Conservation (phyloP, 352 stramenopile genomes). For the Globisporangium solare region DNA sequence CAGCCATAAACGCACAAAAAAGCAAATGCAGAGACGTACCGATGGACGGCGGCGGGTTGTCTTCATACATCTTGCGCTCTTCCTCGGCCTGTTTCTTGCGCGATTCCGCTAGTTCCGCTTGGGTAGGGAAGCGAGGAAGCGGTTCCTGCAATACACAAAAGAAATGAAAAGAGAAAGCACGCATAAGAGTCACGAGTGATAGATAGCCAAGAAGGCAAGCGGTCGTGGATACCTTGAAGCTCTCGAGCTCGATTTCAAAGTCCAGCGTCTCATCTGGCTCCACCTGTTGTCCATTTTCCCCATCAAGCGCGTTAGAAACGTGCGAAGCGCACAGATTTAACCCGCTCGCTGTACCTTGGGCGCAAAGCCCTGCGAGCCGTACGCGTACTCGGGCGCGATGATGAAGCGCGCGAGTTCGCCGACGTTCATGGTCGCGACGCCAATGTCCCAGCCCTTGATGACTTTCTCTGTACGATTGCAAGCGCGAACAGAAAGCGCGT, state of each 20-base stretch:
- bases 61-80: constrained; percentile 80
- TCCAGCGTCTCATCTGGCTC: constrained; percentile 82
- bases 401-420: constrained; percentile 82
- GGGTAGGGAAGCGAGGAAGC: constrained; percentile 74
- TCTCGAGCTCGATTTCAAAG: constrained; percentile 82
- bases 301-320: too few relatives aligned
- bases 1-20: too few relatives aligned
- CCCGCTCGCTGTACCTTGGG: constrained; percentile 39
- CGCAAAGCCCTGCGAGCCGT: constrained; percentile 71
- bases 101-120: constrained; percentile 78
- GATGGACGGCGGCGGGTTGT: constrained; percentile 75
- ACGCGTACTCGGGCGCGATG: constrained; percentile 77
- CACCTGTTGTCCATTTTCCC: constrained; percentile 21
- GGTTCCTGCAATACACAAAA: constrained; percentile 47
- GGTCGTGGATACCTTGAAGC: constrained; percentile 51
- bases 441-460: constrained; percentile 85
- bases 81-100: constrained; percentile 80
- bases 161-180: neutral
- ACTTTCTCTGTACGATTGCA: constrained; percentile 55
- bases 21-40: constrained; percentile 25
- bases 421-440: constrained; percentile 71
- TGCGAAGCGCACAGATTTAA: neutral
- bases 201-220: neutral
- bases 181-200: neutral
- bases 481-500: neutral